Evolutionary conservation across 805 yeast genomes (phyloP), one percentile per base, ranked within the genome.

Genomic region (Candida broadrunensis): DNA sequence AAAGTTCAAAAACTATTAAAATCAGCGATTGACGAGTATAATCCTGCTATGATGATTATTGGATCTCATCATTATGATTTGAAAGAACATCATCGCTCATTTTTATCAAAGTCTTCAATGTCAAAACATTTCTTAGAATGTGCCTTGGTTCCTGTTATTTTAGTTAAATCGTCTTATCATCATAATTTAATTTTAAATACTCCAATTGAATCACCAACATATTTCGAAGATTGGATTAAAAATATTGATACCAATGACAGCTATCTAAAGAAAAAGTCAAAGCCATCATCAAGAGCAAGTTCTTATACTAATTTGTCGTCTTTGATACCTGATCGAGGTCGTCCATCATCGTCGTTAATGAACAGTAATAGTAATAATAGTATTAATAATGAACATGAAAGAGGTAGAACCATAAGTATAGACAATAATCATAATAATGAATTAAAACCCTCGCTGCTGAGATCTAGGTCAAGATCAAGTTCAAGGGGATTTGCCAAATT

Each of bases 1-100:
- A 67, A 63, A 36, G 72, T 73, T 4, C 69, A 64, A 44, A 64
- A 65, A 43, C 41, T 61, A 16, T 52, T 70, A 44, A 60, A 64
- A 43, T 50, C 48, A 24, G 74, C 75, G 6, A 66, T 70, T 17
- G 61, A 59, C 19, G 74, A 69, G 47, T 70, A 65, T 46, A 52
- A 56, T 36, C 75, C 75, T 2, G 63, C 64, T n/a, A 67, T 70
- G 72, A 67, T 70, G 74, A 52, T 64, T 24, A 65, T 70, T 18
- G 75, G 75, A 2, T 64, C 72, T 8, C 70, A 65, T 42, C 65
- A 63, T 36, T 55, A 55, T 17, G 63, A 54, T 12, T 53, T 55
- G 36, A 43, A 37, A 16, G 38, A 32, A 9, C 47, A 47, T 37
- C 37, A 39, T 47, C 29, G 52, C 44, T 49, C 58, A 12, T 52